These are phyloP conservation scores for Gloeopeniophorella convolvens DNA, from an alignment of 768 basidiomycete species.

Conservation along the genomic window DNA sequence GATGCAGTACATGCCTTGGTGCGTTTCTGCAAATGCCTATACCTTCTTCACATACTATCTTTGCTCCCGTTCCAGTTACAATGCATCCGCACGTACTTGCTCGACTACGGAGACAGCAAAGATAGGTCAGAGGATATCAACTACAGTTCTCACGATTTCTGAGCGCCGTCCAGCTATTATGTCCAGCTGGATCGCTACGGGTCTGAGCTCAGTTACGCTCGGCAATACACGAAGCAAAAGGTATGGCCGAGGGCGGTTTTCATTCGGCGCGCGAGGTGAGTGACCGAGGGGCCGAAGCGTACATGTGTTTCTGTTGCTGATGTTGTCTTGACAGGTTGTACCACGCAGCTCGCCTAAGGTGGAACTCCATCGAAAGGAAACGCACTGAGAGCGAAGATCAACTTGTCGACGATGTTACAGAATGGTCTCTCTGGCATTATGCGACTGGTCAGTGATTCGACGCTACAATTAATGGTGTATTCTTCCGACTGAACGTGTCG, in stretches of 20 bases:
- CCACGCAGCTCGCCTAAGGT: conserved; percentile 59
- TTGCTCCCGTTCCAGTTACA: conserved; percentile 41
- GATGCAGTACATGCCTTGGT: conserved; percentile 75
- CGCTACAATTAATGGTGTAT: too few relatives aligned
- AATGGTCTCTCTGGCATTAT: conserved; percentile 78
- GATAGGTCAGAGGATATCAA: conserved; percentile 36
- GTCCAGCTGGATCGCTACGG: conserved; percentile 51
- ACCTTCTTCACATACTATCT: not conserved
- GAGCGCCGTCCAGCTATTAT: conserved; percentile 38
- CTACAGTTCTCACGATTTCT: conserved; percentile 1
- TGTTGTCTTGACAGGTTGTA: conserved; percentile 39
- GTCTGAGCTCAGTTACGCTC: conserved; percentile 58
- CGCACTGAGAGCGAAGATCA: conserved; percentile 52
- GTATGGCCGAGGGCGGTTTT: conserved; percentile 70
- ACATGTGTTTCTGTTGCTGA: not conserved
- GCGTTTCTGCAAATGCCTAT: not conserved
- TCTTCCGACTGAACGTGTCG: too few relatives aligned
- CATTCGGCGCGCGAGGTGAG: conserved; percentile 58
- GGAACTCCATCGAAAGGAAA: conserved; percentile 68
- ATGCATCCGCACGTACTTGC: conserved; percentile 63
- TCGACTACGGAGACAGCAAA: conserved; percentile 69
- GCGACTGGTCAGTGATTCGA: conserved; percentile 34
- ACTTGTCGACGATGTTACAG: conserved; percentile 63
- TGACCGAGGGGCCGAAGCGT: not conserved
- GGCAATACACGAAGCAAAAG: conserved; percentile 64